phyloP scores from a whole-genome alignment of 2,329 filamentous ascomycete species.

The Fusarium sp. region DNA sequence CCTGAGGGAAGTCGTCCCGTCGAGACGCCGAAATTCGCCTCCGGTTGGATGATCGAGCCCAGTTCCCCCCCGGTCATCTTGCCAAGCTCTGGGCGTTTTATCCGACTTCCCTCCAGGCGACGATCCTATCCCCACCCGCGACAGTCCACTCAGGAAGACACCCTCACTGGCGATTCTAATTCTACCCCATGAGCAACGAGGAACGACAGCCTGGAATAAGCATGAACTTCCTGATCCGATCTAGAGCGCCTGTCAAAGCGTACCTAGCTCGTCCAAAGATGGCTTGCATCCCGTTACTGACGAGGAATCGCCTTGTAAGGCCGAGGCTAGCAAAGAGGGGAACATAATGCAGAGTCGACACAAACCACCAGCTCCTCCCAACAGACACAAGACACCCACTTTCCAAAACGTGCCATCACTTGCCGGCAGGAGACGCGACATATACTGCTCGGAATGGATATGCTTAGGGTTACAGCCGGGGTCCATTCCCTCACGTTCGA shows the following conservation, averaged over 20 bases:
- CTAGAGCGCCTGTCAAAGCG: neutral
- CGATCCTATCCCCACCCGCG: conserved; percentile 8
- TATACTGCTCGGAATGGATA: conserved; percentile 6
- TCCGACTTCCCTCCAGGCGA: conserved; percentile 4
- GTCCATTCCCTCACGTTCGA: neutral
- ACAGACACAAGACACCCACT: neutral
- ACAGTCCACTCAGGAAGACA: conserved; percentile 7
- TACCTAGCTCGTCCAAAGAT: neutral
- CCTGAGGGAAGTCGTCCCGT: neutral
- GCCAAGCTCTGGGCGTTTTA: conserved; percentile 12
- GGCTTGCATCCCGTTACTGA: neutral
- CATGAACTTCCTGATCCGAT: neutral
- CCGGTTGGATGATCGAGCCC: conserved; percentile 13
- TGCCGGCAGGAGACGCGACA: conserved; percentile 17
- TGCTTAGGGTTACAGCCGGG: conserved; percentile 5
- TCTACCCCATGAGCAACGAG: neutral
- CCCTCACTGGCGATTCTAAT: neutral
- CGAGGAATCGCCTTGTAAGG: conserved; percentile 9
- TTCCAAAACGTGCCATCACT: conserved; percentile 10
- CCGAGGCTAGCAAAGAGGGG: conserved; percentile 12
- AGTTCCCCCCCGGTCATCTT: conserved; percentile 3
- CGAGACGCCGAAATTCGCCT: conserved; percentile 3
- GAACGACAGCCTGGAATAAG: neutral
- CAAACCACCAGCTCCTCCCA: conserved; percentile 1
- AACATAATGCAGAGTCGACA: conserved; percentile 1